phyloP scores from a whole-genome alignment of 768 basidiomycete species.

The Suillus americanus region DNA sequence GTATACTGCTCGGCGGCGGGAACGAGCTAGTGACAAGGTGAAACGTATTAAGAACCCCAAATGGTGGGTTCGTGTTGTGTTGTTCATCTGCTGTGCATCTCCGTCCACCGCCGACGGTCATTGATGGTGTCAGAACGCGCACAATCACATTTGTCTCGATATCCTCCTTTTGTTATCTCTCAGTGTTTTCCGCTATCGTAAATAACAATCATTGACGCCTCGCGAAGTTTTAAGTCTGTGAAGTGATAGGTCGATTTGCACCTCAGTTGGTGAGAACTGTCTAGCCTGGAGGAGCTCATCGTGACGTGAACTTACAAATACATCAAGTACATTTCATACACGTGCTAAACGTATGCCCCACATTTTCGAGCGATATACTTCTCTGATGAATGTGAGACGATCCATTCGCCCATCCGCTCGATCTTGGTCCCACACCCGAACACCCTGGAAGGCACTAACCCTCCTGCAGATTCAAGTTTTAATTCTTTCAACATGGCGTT shows the following conservation, averaged over 20 bases:
- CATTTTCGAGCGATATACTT: background rate
- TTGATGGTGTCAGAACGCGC: background rate
- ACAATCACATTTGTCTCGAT: background rate
- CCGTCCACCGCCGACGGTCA: background rate
- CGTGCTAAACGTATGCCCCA: background rate
- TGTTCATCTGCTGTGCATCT: background rate
- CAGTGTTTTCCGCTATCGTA: background rate
- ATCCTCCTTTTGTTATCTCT: background rate
- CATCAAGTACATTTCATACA: background rate
- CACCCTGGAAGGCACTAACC: background rate
- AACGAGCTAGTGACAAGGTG: background rate
- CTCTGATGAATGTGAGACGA: background rate
- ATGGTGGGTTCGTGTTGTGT: background rate
- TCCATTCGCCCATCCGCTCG: too few relatives aligned
- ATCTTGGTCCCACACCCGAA: background rate
- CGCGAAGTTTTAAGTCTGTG: background rate
- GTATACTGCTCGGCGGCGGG: background rate
- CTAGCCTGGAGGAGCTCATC: background rate
- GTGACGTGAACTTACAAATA: background rate
- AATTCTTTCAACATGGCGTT: background rate
- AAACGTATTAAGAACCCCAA: background rate
- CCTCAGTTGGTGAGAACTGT: background rate
- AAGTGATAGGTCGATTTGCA: background rate
- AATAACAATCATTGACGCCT: background rate
- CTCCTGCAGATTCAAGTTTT: background rate